Base-by-base conservation (phyloP, 2,329 filamentous ascomycete genomes). In the Fusarium stilboides region DNA sequence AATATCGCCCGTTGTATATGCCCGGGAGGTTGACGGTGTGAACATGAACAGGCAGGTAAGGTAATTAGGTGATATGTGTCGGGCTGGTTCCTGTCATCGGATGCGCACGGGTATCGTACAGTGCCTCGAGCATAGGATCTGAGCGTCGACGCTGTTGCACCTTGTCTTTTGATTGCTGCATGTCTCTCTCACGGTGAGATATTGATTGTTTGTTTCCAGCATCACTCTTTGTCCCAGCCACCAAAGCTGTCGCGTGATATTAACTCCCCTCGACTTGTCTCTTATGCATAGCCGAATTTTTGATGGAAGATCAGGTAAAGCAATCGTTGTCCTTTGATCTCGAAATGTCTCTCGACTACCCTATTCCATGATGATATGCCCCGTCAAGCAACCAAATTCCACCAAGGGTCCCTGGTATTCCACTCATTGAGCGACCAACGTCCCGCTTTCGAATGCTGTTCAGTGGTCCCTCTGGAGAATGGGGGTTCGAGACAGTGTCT, bases 1-100 rank as follows among this genome's bases (percentile, higher is more conserved):
- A 66, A 65, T 70, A 43, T 62, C 56, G 56, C 66, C 69, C 61
- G 70, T 71, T 75, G 63, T 65, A 56, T 51, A 68, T 63, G 60
- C 28, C 39, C 19, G 28, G 50, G 31, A 43, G 26, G 31, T 57
- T 58, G 64, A 51, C 61, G 61, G 51, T 64, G 59, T 58, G 59
- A 46, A 51, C 46, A 36, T 58, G 59, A 46, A 51, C 46, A 36
- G 22, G 47, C 52, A 56, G 37, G 50, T 57, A 61, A 26, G 13
- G 39, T 22, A 53, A 43, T n/a, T 57, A 36, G 36, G 42, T 37
- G 17, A 28, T 28, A 46, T 31, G 46, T 37, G 28, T 42, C 33
- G 24, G 31, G 15, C 28, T 42, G 45, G 58, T 64, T 59, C 60
- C 60, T 63, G 49, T 53, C 52, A 40, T 67, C 45, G 49, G 36